These are phyloP conservation scores for Heliamphora exappendiculata DNA, from an alignment of 148 eudicot genomes.

Conservation along the genomic window DNA sequence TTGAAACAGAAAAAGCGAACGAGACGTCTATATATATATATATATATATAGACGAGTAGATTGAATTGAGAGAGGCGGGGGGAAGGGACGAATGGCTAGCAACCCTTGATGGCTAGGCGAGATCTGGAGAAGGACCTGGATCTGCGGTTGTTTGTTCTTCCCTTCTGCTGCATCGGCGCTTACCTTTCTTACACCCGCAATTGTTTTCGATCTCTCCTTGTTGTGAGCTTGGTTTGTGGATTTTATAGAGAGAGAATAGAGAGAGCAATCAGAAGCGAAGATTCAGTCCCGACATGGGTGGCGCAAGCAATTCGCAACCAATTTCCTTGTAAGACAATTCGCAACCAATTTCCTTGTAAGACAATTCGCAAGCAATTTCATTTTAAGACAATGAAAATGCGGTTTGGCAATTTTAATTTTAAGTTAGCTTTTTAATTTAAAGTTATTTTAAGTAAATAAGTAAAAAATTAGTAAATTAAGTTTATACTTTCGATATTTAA, in stretches of 20 bases:
- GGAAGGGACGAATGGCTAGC: constrained; percentile 11
- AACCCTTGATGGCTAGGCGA: constrained; percentile 89
- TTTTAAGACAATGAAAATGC: no score
- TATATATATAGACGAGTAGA: not conserved
- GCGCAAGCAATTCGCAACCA: no score
- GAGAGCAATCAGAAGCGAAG: not conserved
- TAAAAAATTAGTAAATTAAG: no score
- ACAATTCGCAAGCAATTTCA: no score
- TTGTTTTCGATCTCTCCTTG: not conserved
- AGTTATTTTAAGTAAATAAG: no score
- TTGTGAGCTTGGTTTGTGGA: not conserved
- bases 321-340: no score
- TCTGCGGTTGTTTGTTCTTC: constrained; percentile 53
- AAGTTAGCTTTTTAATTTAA: no score
- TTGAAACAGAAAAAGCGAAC: not conserved
- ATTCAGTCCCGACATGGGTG: no score
- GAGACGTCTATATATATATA: not conserved
- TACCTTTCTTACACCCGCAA: not conserved
- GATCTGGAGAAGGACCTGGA: constrained; percentile 81
- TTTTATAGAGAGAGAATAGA: not conserved
- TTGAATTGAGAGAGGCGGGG: not conserved
- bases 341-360: no score
- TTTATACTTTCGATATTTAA: no score
- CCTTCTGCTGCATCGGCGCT: constrained; percentile 66
- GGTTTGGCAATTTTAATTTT: no score